Conservation (phyloP, 2,329 filamentous ascomycete species). For the Ascochyta clinopodiicola region DNA sequence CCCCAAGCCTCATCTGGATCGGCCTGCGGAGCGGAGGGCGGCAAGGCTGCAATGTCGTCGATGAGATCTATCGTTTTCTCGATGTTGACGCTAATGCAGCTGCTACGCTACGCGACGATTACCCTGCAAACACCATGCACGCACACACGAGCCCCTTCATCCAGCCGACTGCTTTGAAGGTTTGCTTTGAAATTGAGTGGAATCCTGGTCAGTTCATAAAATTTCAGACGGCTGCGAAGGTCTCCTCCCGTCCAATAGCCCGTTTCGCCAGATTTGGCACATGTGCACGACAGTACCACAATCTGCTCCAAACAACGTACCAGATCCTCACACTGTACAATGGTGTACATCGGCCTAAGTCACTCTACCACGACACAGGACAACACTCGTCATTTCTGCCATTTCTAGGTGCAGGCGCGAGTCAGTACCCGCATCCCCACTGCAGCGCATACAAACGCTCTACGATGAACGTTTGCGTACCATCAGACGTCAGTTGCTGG, state of each 20-base stretch:
- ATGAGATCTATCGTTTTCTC: slow-evolving; percentile 12
- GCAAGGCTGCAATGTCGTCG: slow-evolving; percentile 7
- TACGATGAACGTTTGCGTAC: not conserved
- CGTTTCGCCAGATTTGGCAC: not conserved
- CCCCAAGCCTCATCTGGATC: slow-evolving; percentile 7
- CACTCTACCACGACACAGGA: not conserved
- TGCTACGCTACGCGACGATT: slow-evolving; percentile 8
- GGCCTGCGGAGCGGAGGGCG: not conserved
- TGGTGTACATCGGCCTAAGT: not conserved
- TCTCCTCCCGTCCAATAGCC: not conserved
- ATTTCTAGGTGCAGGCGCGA: not conserved
- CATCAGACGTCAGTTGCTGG: slow-evolving; percentile 7
- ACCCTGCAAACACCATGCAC: slow-evolving; percentile 6
- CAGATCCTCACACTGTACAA: not conserved
- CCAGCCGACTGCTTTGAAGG: not conserved
- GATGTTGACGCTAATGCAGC: slow-evolving; percentile 13
- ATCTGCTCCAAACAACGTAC: not conserved
- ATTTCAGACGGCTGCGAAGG: not conserved
- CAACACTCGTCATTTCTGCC: not conserved
- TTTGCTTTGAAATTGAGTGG: not conserved
- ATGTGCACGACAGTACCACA: slow-evolving; percentile 1
- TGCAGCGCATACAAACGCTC: not conserved
- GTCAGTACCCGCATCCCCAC: slow-evolving; percentile 1
- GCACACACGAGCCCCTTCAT: slow-evolving; percentile 13
- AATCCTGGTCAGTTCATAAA: not conserved